phyloP scores from a whole-genome alignment of 768 basidiomycete species.

The Hirschioporus abietinus region DNA sequence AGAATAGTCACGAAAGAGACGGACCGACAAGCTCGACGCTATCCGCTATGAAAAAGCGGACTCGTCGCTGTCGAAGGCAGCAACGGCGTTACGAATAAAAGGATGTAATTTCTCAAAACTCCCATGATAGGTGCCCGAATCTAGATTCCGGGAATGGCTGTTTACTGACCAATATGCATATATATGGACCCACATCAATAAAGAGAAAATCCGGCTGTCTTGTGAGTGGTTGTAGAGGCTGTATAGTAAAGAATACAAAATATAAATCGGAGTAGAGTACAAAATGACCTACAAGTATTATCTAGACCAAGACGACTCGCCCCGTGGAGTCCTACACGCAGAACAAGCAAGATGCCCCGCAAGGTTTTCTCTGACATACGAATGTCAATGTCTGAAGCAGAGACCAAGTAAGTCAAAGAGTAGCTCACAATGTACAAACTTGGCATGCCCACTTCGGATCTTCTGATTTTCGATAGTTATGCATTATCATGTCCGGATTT shows the following conservation, averaged over 20 bases:
- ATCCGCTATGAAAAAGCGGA: no score
- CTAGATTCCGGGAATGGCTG: no score
- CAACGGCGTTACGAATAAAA: no score
- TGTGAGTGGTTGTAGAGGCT: no score
- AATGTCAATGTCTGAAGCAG: background rate
- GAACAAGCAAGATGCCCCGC: constrained; percentile 53
- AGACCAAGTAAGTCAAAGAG: no score
- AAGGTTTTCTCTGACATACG: constrained; percentile 41
- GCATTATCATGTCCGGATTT: constrained; percentile 14
- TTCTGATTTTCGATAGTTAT: constrained; percentile 18
- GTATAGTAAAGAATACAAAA: background rate
- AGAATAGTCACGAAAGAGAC: background rate
- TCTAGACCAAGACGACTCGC: constrained; percentile 26
- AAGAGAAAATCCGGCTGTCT: background rate
- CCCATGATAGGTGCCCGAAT: no score
- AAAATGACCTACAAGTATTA: background rate
- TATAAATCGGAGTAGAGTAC: background rate
- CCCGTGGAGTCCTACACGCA: constrained; percentile 51
- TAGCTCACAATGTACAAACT: constrained; percentile 60
- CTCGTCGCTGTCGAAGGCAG: no score
- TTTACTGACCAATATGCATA: background rate
- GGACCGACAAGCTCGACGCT: no score
- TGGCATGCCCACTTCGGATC: constrained; percentile 44
- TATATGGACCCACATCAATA: background rate
- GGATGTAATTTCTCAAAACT: no score